Percentiles rank a stretch among this genome's conserved stretches.
Evolutionary conservation across 2,329 filamentous ascomycete genomes (phyloP).

Genomic region (Fusarium graminum): DNA sequence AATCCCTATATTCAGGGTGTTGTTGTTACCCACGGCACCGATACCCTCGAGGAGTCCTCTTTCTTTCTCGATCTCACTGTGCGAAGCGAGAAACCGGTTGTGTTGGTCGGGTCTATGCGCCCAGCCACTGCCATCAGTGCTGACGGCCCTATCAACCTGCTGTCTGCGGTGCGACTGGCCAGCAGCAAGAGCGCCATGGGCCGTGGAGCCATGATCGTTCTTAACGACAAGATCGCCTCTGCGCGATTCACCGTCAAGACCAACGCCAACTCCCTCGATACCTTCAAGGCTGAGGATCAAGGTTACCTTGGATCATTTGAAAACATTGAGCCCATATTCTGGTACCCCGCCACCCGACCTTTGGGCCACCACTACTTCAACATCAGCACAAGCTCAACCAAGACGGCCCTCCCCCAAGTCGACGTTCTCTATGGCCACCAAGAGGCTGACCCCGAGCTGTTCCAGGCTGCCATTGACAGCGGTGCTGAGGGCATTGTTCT

Average conservation of each 20-base stretch:
- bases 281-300: slow-evolving; percentile 69
- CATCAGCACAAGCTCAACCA: slow-evolving; percentile 46
- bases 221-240: slow-evolving; percentile 70
- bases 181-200: slow-evolving; percentile 58
- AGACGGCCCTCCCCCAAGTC: slow-evolving; percentile 62
- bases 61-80: slow-evolving; percentile 72
- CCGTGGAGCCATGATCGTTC: slow-evolving; percentile 69
- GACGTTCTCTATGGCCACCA: slow-evolving; percentile 68
- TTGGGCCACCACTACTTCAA: slow-evolving; percentile 60
- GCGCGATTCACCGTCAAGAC: slow-evolving; percentile 71
- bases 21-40: slow-evolving; percentile 74
- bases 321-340: slow-evolving; percentile 70
- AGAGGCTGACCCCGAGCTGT: slow-evolving; percentile 61
- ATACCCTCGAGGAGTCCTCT: slow-evolving; percentile 72
- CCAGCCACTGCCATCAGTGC: slow-evolving; percentile 71
- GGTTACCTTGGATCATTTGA: slow-evolving; percentile 70
- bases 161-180: slow-evolving; percentile 69
- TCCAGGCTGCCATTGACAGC: slow-evolving; percentile 59
- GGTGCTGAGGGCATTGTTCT: slow-evolving; percentile 68
- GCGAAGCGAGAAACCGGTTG: slow-evolving; percentile 68
- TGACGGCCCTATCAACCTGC: slow-evolving; percentile 72
- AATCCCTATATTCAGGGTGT: slow-evolving; percentile 59
- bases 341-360: slow-evolving; percentile 64
- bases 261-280: slow-evolving; percentile 71
- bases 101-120: slow-evolving; percentile 72